A percentile compares a stretch with the other conserved stretches of the same genome.
Conservation (phyloP, 345 rosid species). For the Brassica napus region DNA sequence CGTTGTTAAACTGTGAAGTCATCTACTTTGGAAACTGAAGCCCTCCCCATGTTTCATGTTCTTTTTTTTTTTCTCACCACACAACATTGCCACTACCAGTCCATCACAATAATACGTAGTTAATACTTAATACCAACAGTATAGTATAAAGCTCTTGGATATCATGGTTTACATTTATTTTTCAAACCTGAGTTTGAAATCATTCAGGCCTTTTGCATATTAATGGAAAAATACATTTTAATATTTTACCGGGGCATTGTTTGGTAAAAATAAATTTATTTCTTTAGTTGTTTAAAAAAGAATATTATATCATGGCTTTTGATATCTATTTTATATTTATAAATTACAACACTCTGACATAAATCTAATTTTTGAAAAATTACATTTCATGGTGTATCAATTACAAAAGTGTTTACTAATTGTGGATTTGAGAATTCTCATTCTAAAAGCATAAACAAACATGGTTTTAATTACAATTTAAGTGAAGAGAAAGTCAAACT, state of each 20-base stretch:
- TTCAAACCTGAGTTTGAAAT: neutral
- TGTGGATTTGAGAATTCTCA: conserved; percentile 17
- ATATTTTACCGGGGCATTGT: neutral
- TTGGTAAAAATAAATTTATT: neutral
- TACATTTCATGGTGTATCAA: neutral
- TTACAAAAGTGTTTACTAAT: neutral
- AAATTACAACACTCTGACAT: neutral
- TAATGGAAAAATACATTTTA: neutral
- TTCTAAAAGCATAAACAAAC: conserved; percentile 29
- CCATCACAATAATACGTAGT: neutral
- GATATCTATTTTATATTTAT: neutral
- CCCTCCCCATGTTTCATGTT: conserved; percentile 32
- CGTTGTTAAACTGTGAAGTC: conserved; percentile 7
- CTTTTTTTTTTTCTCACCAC: neutral
- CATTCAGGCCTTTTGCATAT: neutral
- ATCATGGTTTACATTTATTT: neutral
- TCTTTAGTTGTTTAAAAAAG: neutral
- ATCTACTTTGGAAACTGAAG: conserved; percentile 40
- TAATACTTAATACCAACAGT: neutral
- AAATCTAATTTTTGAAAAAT: neutral
- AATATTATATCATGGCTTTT: neutral
- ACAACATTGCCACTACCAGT: neutral
- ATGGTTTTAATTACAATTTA: conserved; percentile 15
- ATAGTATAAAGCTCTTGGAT: neutral
- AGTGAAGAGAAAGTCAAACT: conserved; percentile 25